Evolutionary conservation across 2,329 filamentous ascomycete genomes (phyloP).

Genomic region (Botryotinia calthae): DNA sequence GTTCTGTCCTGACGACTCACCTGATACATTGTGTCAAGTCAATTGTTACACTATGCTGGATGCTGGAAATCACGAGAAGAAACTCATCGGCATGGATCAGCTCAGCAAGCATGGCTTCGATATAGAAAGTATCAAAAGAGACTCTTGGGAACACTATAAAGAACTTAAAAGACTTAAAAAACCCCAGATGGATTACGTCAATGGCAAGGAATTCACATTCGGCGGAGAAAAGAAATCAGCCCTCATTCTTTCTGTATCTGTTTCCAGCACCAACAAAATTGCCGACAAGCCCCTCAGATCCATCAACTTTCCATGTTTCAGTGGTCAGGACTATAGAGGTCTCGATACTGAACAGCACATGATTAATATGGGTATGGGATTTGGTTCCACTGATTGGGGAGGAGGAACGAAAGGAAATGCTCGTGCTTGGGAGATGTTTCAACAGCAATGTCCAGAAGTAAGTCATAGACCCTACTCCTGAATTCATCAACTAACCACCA

Average conservation of each 20-base stretch:
- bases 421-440: constrained; percentile 1
- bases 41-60: constrained; percentile 18
- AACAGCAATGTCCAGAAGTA: constrained; percentile 8
- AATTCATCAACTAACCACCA: not conserved
- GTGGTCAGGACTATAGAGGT: constrained; percentile 3
- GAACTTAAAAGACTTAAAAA: not conserved
- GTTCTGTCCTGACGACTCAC: constrained; percentile 3
- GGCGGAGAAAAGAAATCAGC: not conserved
- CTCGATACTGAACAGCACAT: not conserved
- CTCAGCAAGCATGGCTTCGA: not conserved
- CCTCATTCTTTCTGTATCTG: not conserved
- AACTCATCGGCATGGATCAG: not conserved
- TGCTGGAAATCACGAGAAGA: constrained; percentile 2
- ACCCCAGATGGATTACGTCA: not conserved
- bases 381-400: not conserved
- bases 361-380: constrained; percentile 2
- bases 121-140: not conserved
- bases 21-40: constrained; percentile 14
- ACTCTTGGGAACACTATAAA: constrained; percentile 1
- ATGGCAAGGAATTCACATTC: not conserved
- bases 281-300: not conserved
- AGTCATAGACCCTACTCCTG: not conserved
- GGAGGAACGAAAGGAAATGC: not conserved
- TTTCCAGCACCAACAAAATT: not conserved
- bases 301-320: constrained; percentile 4